These are phyloP conservation scores for Alternaria infectoria DNA, from an alignment of 2,329 filamentous ascomycete species.

Conservation along the genomic window DNA sequence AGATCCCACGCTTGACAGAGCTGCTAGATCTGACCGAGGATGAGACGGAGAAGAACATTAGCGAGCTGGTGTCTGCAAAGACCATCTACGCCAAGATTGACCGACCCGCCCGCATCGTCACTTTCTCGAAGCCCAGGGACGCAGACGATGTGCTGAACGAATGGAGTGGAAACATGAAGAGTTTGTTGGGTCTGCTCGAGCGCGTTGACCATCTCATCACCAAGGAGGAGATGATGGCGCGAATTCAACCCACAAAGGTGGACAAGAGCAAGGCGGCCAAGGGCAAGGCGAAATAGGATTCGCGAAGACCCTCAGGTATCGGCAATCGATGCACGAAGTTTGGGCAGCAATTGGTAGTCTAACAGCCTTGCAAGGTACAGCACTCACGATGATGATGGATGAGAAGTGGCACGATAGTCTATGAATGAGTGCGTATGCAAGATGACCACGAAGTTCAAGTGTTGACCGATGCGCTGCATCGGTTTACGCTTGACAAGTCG, in stretches of 20 bases:
- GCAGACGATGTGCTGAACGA: conserved; percentile 97
- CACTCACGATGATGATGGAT: conserved; percentile 6
- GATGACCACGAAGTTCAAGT: not conserved
- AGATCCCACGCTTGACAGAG: conserved; percentile 87
- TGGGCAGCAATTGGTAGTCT: not conserved
- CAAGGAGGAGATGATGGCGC: conserved; percentile 99
- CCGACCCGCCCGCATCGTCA: conserved; percentile 87
- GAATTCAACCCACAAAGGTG: conserved; percentile 75
- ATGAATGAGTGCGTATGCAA: not conserved
- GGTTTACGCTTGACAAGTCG: not conserved
- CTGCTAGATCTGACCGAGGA: conserved; percentile 91
- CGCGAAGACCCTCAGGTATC: not conserved
- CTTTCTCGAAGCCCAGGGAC: conserved; percentile 91
- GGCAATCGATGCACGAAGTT: conserved; percentile 23
- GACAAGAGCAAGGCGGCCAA: conserved; percentile 50
- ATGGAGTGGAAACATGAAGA: conserved; percentile 99
- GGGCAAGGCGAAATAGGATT: conserved; percentile 40
- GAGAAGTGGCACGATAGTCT: not conserved
- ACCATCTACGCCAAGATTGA: conserved; percentile 99
- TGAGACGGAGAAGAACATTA: conserved; percentile 99
- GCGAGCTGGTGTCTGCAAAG: conserved; percentile 94
- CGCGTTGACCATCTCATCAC: conserved; percentile 97
- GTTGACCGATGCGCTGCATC: not conserved
- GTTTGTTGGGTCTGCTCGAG: conserved; percentile 81
- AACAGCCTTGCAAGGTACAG: not conserved